A percentile compares a stretch with the other conserved stretches of the same genome.
Conservation (phyloP, 257 asterid species). For the Plantago elongata region DNA sequence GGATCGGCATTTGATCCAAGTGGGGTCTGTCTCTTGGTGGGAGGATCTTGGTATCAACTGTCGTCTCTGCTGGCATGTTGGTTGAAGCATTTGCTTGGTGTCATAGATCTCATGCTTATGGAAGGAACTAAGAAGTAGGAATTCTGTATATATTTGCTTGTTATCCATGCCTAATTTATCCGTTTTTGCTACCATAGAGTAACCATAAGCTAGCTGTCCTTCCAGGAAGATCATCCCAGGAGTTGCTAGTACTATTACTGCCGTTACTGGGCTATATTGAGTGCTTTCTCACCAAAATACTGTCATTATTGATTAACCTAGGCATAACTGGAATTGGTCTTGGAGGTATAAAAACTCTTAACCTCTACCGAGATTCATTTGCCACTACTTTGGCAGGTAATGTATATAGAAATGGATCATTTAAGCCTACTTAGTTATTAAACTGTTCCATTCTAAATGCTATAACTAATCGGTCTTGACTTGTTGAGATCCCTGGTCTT, state of each 20-base stretch:
- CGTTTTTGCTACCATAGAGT: background rate
- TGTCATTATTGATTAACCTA: slow-evolving; percentile 29
- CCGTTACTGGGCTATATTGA: slow-evolving; percentile 38
- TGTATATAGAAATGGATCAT: background rate
- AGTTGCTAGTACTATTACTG: slow-evolving; percentile 28
- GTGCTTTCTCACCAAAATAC: slow-evolving; percentile 46
- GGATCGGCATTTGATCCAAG: slow-evolving; percentile 41
- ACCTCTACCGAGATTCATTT: slow-evolving; percentile 53
- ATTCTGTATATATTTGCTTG: background rate
- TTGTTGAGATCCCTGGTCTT: slow-evolving; percentile 67
- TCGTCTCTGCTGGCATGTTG: slow-evolving; percentile 44
- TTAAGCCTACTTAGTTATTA: background rate
- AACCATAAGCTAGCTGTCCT: background rate
- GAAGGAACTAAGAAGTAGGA: slow-evolving; percentile 33
- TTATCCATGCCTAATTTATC: background rate
- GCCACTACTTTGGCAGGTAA: slow-evolving; percentile 74
- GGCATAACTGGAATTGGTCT: slow-evolving; percentile 44
- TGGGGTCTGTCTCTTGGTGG: slow-evolving; percentile 35
- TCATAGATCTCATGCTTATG: slow-evolving; percentile 31
- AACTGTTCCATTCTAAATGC: background rate
- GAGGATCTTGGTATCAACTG: slow-evolving; percentile 42
- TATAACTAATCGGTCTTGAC: slow-evolving; percentile 8
- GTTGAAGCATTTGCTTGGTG: slow-evolving; percentile 39
- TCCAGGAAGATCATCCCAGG: slow-evolving; percentile 39
- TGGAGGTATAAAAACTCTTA: slow-evolving; percentile 37